Conservation (phyloP, 2,329 filamentous ascomycete species). For the Chaetomiaceae sp. region DNA sequence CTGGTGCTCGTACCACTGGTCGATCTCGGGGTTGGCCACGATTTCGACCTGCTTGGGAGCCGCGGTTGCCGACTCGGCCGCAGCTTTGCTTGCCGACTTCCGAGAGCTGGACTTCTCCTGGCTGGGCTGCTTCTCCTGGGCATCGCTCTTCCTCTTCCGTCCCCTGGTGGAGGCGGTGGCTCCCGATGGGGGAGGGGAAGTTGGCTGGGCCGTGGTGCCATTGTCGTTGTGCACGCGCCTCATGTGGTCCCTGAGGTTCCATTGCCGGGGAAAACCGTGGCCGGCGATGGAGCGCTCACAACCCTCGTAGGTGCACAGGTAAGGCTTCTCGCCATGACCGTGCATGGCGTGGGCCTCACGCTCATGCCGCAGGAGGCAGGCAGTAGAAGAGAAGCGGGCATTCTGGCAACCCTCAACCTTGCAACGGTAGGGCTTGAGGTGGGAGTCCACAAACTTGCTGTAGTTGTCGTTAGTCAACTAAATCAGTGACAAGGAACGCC, state of each 20-base stretch:
- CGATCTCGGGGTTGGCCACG: slow-evolving; percentile 26
- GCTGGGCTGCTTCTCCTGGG: slow-evolving; percentile 34
- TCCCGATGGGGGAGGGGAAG: slow-evolving; percentile 40
- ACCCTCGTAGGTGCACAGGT: slow-evolving; percentile 80
- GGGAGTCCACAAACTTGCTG: slow-evolving; percentile 96
- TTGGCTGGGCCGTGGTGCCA: slow-evolving; percentile 23
- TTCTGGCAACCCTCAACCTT: slow-evolving; percentile 79
- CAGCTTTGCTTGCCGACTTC: slow-evolving; percentile 40
- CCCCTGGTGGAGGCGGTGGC: slow-evolving; percentile 39
- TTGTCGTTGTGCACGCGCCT: slow-evolving; percentile 76
- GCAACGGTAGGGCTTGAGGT: slow-evolving; percentile 94
- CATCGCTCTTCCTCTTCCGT: slow-evolving; percentile 56
- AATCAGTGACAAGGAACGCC: slow-evolving; percentile 23
- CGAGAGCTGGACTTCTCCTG: slow-evolving; percentile 39
- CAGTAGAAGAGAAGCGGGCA: slow-evolving; percentile 89
- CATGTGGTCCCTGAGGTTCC: slow-evolving; percentile 98
- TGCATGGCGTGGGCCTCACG: slow-evolving; percentile 94
- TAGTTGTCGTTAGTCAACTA: slow-evolving; percentile 19
- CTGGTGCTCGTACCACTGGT: slow-evolving; percentile 60
- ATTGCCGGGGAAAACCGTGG: slow-evolving; percentile 89
- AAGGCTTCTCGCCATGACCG: slow-evolving; percentile 88
- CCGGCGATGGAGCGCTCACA: slow-evolving; percentile 79
- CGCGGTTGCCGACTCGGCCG: slow-evolving; percentile 27
- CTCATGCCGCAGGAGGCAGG: slow-evolving; percentile 90
- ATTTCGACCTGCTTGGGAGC: slow-evolving; percentile 24